Base-by-base conservation (phyloP, 768 basidiomycete genomes). In the Coprinellus aureogranulatus region DNA sequence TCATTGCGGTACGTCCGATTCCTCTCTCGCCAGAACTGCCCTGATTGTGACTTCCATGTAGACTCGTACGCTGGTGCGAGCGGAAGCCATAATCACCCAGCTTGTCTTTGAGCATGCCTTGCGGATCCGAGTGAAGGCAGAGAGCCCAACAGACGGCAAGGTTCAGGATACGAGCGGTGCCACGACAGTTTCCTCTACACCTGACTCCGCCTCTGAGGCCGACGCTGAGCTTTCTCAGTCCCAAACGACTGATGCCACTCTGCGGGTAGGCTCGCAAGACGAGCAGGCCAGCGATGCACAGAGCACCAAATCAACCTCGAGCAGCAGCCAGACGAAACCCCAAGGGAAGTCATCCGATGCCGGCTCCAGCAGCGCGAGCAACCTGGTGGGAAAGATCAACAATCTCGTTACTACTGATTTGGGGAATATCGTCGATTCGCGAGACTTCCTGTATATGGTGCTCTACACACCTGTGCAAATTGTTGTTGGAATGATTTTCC, bases 371-470 rank as follows among this genome's bases (percentile, higher is more conserved):
- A 61, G 56, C 40, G 56, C 62, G 4, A 62, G 58, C 31, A 86
- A 87, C 62, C 70, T 90, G 11, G 79, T 87, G 30, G 90, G 91
- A 26, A 88, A 84, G 65, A 86, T 93, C 66, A 91, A 88, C 68
- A 91, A 90, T 53, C 74, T 91, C 5, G 81, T 90, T 53, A 85
- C 89, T 4, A 85, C 86, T 3, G 90, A 92, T 70, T 53, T 80
- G 58, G 64, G 61, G 20, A 73, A 71, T 54, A 79, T 81, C 52
- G 65, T 66, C 10, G 72, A 72, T 10, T 66, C 73, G 22, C 67
- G 75, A 22, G 74, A 79, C 52, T 73, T 78, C 55, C 58, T 77
- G 34, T 57, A 73, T 47, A 60, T 69, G 11, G 41, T 76, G 10
- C 46, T 80, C 11, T 75, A 75, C 53, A 70, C 78, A 4, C 81